Evolutionary conservation across 2,329 filamentous ascomycete genomes (phyloP).

Genomic region (Xylaria sp.): DNA sequence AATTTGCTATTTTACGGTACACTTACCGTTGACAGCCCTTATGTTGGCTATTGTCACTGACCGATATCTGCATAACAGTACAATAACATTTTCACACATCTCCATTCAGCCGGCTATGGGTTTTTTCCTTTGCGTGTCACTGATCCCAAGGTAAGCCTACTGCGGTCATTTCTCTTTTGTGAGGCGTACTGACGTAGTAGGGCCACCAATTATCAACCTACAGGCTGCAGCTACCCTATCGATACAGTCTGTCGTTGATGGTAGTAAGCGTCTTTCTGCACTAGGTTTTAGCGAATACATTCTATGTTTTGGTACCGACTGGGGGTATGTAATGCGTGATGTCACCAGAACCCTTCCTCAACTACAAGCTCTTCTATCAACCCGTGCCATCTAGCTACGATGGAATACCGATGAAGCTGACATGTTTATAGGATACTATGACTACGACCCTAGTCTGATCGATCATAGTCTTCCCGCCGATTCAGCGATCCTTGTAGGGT

Average conservation of each 20-base stretch:
- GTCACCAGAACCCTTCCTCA: too few relatives aligned
- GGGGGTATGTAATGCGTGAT: background rate
- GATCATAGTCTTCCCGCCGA: constrained; percentile 8
- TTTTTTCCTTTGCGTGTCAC: background rate
- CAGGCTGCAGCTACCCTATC: background rate
- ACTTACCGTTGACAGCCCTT: background rate
- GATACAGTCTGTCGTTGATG: background rate
- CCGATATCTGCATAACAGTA: background rate
- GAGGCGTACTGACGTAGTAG: background rate
- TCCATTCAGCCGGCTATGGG: background rate
- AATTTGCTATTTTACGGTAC: background rate
- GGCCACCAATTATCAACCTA: background rate
- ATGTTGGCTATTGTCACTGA: background rate
- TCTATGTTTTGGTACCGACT: background rate
- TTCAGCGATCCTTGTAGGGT: constrained; percentile 16
- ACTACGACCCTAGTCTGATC: background rate
- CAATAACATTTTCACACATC: background rate
- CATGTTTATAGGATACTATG: background rate
- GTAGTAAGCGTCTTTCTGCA: background rate
- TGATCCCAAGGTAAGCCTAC: background rate
- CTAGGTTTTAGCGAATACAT: background rate
- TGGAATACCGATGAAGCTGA: background rate
- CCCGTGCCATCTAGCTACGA: background rate
- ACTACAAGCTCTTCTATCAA: too few relatives aligned
- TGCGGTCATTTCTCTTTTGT: background rate